Conservation (phyloP, 2,329 filamentous ascomycete species). For the Aspergillus tubingensis region DNA sequence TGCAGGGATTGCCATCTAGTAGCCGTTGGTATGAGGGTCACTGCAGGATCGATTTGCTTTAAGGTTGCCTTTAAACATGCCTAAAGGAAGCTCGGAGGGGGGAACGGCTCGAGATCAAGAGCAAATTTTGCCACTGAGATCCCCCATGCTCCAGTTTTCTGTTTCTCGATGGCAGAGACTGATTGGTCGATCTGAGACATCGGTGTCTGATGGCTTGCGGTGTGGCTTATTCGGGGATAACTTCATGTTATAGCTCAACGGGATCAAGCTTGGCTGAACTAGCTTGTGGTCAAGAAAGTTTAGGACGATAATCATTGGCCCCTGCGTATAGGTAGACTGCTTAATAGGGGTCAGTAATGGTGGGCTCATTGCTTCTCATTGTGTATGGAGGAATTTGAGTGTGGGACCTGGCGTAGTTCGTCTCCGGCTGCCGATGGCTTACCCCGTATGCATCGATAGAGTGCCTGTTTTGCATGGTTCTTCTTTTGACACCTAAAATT, state of each 20-base stretch:
- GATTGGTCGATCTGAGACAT: not conserved
- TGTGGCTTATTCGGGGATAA: not conserved
- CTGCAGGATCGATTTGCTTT: not conserved
- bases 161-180: not conserved
- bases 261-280: not conserved
- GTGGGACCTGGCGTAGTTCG: not conserved
- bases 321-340: not conserved
- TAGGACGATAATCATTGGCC: not conserved
- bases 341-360: not conserved
- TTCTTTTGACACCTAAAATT: too few species aligned
- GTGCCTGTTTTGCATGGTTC: too few species aligned
- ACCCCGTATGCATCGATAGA: too few species aligned
- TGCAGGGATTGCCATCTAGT: not conserved
- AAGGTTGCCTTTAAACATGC: not conserved
- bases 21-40: not conserved
- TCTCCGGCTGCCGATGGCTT: too few species aligned
- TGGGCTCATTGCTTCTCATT: not conserved
- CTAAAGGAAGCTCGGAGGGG: not conserved
- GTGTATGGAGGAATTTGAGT: not conserved
- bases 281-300: not conserved
- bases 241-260: not conserved
- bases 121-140: not conserved
- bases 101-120: not conserved
- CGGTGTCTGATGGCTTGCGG: not conserved
- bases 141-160: not conserved